A percentile compares a stretch with the other conserved stretches of the same genome.
These are phyloP conservation scores for Ensete glaucum DNA, from an alignment of 176 grass and related monocot genomes.

Conservation along the genomic window DNA sequence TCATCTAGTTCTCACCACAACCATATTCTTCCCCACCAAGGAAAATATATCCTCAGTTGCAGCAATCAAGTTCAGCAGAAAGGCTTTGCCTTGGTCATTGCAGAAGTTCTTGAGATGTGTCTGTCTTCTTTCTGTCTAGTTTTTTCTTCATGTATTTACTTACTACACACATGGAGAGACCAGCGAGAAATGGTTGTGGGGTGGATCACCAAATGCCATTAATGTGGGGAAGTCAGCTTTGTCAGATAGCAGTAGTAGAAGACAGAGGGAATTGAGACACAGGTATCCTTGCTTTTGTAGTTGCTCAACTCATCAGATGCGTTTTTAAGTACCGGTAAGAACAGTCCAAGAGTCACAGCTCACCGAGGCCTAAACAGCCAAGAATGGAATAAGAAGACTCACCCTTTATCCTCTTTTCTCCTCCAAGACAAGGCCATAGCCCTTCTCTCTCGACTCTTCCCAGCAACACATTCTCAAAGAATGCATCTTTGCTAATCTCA, in stretches of 20 bases:
- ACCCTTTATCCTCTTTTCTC: neutral
- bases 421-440: neutral
- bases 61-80: too few relatives aligned
- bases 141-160: too few relatives aligned
- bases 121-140: too few relatives aligned
- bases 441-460: neutral
- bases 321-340: neutral
- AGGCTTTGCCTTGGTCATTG: too few relatives aligned
- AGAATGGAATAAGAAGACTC: neutral
- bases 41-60: too few relatives aligned
- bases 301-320: neutral
- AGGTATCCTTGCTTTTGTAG: neutral
- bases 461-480: neutral
- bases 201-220: neutral
- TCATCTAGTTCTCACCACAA: too few relatives aligned
- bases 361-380: neutral
- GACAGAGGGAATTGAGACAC: slow-evolving; percentile 4
- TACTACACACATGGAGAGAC: neutral
- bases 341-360: neutral
- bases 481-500: neutral
- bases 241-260: slow-evolving; percentile 4
- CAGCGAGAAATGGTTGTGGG: neutral
- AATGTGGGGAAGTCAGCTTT: slow-evolving; percentile 1
- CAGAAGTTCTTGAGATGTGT: too few relatives aligned
- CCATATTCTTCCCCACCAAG: too few relatives aligned